Percentiles rank a stretch among this genome's conserved stretches.
These are phyloP conservation scores for Helminthosporium solani DNA, from an alignment of 2,329 filamentous ascomycete genomes.

Conservation along the genomic window DNA sequence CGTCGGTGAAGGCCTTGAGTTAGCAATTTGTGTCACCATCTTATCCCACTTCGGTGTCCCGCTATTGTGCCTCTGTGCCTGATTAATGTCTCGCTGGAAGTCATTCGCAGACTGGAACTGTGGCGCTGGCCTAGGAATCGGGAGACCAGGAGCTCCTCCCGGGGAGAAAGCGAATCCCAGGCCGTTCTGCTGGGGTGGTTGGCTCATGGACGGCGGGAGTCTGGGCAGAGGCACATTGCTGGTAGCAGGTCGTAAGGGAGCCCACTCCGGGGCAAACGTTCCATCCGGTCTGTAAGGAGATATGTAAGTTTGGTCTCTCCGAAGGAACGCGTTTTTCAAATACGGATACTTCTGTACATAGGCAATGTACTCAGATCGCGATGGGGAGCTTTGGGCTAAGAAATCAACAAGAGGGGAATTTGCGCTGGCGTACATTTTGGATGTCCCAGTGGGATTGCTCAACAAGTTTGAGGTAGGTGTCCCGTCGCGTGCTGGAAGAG, in stretches of 20 bases:
- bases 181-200: constrained; percentile 8
- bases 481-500: constrained; percentile 28
- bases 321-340: constrained; percentile 47
- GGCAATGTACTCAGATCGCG: constrained; percentile 42
- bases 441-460: constrained; percentile 32
- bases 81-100: constrained; percentile 45
- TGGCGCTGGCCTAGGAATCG: constrained; percentile 31
- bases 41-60: constrained; percentile 35
- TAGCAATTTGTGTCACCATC: constrained; percentile 27
- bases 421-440: constrained; percentile 41
- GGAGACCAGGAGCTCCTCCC: constrained; percentile 11
- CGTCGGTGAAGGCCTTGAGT: constrained; percentile 11
- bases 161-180: constrained; percentile 13
- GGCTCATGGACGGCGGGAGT: constrained; percentile 4
- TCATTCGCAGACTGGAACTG: constrained; percentile 49
- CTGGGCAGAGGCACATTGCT: constrained; percentile 17
- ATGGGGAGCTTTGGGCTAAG: constrained; percentile 36
- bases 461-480: constrained; percentile 35
- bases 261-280: constrained; percentile 45
- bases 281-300: constrained; percentile 49
- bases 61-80: constrained; percentile 20
- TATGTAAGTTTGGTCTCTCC: constrained; percentile 49
- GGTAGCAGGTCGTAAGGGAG: constrained; percentile 17
- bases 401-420: constrained; percentile 40
- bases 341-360: constrained; percentile 50